Evolutionary conservation across 2,329 filamentous ascomycete species (phyloP), one percentile per base, ranked within the genome.

Genomic region (Talaromyces sp.): DNA sequence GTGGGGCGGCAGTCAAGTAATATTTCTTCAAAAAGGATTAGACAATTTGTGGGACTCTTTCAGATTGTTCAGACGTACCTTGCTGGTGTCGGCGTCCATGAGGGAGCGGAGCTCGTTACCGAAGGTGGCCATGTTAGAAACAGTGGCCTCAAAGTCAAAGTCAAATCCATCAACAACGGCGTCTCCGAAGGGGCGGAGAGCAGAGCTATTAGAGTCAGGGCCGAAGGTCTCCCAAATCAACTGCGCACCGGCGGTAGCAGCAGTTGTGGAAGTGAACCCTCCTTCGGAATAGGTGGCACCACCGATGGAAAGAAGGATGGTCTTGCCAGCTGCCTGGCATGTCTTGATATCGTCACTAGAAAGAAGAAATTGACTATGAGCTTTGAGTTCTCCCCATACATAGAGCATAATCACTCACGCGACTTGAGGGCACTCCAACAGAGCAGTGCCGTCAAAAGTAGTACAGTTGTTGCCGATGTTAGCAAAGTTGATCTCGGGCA

Each of bases 81-180:
- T 87, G 68, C 79, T 79, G 0, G 71, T 76, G 27, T 83, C 81
- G 22, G 78, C 77, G 69, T 86, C 80, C 81, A 88, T 88, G 50
- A 80, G 71, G 16, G 74, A 70, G 35, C 87, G 85, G 10, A 91
- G 82, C 62, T 83, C 79, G 43, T 81, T 79, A 1, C 84, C 88
- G 69, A 92, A 90, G 1, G 85, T 77, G 0, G 80, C 81, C 78
- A 89, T 86, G 77, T 90, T 88, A 57, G 76, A 75, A 14, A 85
- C 83, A 2, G 76, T 75, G 4, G 85, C 81, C 77, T 92, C 90
- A 67, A 92, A 88, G 74, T 93, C 90, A 68, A 92, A 87, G 76
- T 93, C 90, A 74, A 93, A 92, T 4, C 90, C 90, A 73, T 93
- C 89, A 49, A 93, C 78, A 3, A 86, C 81, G 10, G 87, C 85